These are phyloP conservation scores for Diaporthe ilicicola DNA, from an alignment of 2,329 filamentous ascomycete species.

Conservation along the genomic window DNA sequence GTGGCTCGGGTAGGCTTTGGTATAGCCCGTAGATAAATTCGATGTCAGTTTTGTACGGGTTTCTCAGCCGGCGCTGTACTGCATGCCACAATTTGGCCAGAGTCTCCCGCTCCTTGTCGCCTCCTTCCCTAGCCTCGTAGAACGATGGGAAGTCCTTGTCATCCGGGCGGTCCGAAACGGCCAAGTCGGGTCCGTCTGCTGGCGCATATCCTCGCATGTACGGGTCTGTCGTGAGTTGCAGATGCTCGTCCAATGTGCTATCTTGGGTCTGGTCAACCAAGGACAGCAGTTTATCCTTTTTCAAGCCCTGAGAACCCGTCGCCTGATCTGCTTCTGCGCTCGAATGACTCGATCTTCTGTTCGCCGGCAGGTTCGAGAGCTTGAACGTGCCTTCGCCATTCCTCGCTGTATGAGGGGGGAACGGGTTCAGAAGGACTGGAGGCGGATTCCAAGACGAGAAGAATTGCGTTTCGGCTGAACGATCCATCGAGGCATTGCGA, in stretches of 20 bases:
- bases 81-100: conserved; percentile 51
- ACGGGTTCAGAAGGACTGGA: conserved; percentile 17
- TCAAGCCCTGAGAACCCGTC: conserved; percentile 16
- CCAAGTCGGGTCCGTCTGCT: conserved; percentile 56
- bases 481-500: conserved; percentile 1
- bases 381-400: conserved; percentile 10
- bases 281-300: conserved; percentile 57
- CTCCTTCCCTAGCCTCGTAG: conserved; percentile 48
- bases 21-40: conserved; percentile 60
- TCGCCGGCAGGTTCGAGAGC: conserved; percentile 8
- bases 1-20: conserved; percentile 57
- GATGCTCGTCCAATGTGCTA: conserved; percentile 60
- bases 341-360: conserved; percentile 29
- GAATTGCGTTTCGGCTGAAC: conserved; percentile 25
- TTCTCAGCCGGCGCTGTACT: conserved; percentile 52
- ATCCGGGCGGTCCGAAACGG: conserved; percentile 58
- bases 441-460: conserved; percentile 29
- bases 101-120: conserved; percentile 45
- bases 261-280: conserved; percentile 61
- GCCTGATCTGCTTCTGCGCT: neutral
- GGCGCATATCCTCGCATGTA: conserved; percentile 63
- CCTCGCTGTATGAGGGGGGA: conserved; percentile 9
- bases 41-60: conserved; percentile 49
- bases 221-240: conserved; percentile 61
- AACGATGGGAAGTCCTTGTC: conserved; percentile 57